Percentiles rank a stretch among this genome's conserved stretches.
phyloP scores from a whole-genome alignment of 148 eudicot genomes.

The Vaccinium myrtillus region DNA sequence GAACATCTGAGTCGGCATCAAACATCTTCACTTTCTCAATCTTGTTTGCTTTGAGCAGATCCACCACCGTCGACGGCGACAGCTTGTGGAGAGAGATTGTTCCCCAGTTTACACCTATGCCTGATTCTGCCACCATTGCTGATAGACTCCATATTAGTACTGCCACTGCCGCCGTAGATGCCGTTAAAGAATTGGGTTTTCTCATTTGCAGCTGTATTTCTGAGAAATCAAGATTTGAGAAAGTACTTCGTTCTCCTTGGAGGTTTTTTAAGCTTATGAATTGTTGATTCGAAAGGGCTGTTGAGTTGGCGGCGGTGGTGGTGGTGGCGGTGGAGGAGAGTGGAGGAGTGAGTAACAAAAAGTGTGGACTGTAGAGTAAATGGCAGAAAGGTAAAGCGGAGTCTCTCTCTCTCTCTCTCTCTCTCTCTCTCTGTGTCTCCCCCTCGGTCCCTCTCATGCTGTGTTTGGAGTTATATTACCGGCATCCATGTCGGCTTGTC shows the following conservation, averaged over 20 bases:
- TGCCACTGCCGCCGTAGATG: background rate
- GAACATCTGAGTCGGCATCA: constrained; percentile 57
- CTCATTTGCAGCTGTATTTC: background rate
- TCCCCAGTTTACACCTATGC: constrained; percentile 90
- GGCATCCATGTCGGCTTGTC: background rate
- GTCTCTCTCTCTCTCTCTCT: too few relatives aligned
- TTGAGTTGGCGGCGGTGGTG: background rate
- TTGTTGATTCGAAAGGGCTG: background rate
- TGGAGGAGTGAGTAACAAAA: background rate
- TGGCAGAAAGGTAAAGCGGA: too few relatives aligned
- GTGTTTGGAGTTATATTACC: background rate
- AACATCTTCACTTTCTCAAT: constrained; percentile 79
- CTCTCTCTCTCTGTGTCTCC: too few relatives aligned
- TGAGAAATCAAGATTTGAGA: background rate
- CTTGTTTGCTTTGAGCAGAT: constrained; percentile 59
- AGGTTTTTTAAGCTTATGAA: background rate
- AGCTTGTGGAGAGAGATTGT: constrained; percentile 55
- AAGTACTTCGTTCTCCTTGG: background rate
- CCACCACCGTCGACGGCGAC: constrained; percentile 58
- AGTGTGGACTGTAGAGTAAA: too few relatives aligned
- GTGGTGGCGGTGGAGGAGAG: background rate
- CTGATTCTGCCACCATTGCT: constrained; percentile 36
- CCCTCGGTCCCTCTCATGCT: background rate
- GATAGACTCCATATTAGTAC: constrained; percentile 15
- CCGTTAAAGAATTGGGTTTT: background rate